Evolutionary conservation across 2,329 filamentous ascomycete species (phyloP), one percentile per base, ranked within the genome.

Genomic region (Verticillium albo-atrum): DNA sequence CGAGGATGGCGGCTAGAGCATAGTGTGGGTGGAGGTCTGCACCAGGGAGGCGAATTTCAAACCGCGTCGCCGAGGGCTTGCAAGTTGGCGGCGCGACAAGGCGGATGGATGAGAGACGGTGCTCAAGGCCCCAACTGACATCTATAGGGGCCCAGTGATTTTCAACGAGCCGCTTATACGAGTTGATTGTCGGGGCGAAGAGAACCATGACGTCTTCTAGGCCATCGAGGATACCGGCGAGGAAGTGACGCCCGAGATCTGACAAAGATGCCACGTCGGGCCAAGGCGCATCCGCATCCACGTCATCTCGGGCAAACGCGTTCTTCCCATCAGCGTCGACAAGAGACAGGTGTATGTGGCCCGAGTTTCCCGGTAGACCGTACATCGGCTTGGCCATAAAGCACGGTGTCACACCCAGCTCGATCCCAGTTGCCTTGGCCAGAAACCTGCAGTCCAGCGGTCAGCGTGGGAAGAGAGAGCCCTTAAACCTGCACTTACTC

Each of bases 91-190:
- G 88, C 0, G 86, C 80, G 61, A 91, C 91, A 17, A 91, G 71
- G 20, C 89, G 81, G 59, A 92, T 87, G 0, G 85, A 89, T 1
- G 89, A 88, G 1, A 88, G 86, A 52, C 89, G 85, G 67, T 91
- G 88, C 70, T 91, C 89, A 4, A 91, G 74, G 2, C 89, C 89
- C 89, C 89, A 91, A 2, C 85, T 89, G 0, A 91, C 88, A 0
- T 88, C 90, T 17, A 91, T 89, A 0, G 89, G 89, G 0, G 89
- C 89, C 89, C 89, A 91, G 76, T 90, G 91, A 70, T 91, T 91
- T 74, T 92, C 89, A 0, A 91, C 89, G 0, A 92, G 79, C 4
- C 89, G 82, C 71, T 92, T 92, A 75, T 91, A 92, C 56, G 86
- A 89, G 74, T 92, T 92, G 61, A 92, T 79, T 0, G 87, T 91